phyloP scores from a whole-genome alignment of 192 early-diverging fungal species.

The Podila epigama region DNA sequence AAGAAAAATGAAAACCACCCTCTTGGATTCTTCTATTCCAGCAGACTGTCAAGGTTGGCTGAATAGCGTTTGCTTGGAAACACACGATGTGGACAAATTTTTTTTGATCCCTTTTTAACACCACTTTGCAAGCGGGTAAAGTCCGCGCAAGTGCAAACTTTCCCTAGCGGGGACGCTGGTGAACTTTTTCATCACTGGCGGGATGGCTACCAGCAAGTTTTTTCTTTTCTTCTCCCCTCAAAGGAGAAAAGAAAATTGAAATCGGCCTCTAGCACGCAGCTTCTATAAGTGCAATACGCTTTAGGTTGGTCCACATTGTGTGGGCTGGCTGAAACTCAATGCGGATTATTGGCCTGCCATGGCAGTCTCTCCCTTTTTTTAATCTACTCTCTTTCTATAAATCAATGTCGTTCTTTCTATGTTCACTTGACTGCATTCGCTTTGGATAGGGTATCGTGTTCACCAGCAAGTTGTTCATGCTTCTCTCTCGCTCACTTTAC shows the following conservation, averaged over 20 bases:
- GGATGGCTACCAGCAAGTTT: slow-evolving; percentile 48
- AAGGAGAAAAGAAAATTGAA: slow-evolving; percentile 26
- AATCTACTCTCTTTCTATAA: too few species aligned
- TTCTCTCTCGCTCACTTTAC: too few species aligned
- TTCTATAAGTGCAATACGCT: slow-evolving; percentile 52
- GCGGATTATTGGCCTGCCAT: slow-evolving; percentile 52
- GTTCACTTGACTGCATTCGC: too few species aligned
- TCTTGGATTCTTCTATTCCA: neutral
- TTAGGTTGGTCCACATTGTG: slow-evolving; percentile 11
- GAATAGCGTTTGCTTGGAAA: slow-evolving; percentile 54
- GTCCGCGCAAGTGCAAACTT: slow-evolving; percentile 37
- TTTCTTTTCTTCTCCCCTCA: slow-evolving; percentile 11
- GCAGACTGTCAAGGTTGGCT: slow-evolving; percentile 35
- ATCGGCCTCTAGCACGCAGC: slow-evolving; percentile 49
- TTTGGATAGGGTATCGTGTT: too few species aligned
- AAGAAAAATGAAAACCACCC: too few species aligned
- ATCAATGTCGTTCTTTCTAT: too few species aligned
- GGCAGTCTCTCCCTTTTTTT: slow-evolving; percentile 21
- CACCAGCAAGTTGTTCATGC: too few species aligned
- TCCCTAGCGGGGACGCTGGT: slow-evolving; percentile 48
- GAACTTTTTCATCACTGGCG: slow-evolving; percentile 29
- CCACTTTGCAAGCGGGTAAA: slow-evolving; percentile 45
- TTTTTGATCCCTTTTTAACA: slow-evolving; percentile 28
- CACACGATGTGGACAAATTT: neutral
- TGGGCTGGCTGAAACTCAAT: slow-evolving; percentile 45